These are phyloP conservation scores for Ciborinia camelliae DNA, from an alignment of 2,329 filamentous ascomycete genomes.

Conservation along the genomic window DNA sequence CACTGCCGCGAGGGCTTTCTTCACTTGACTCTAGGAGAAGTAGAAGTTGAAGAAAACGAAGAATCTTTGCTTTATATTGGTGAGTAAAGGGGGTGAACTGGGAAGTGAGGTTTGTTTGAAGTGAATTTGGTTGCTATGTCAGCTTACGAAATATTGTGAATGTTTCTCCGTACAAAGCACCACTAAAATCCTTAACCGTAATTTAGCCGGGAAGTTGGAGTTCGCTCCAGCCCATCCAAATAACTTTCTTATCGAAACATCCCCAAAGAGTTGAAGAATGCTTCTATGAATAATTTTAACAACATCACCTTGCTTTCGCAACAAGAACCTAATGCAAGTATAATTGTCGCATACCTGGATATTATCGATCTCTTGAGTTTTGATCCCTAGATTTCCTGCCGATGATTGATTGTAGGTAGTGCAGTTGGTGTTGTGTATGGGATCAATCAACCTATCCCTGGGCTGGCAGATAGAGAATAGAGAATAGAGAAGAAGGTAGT, in stretches of 20 bases:
- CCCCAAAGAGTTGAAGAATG: conserved; percentile 3
- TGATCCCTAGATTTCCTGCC: neutral
- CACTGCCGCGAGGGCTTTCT: neutral
- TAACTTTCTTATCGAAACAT: conserved; percentile 13
- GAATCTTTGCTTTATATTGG: too few species aligned
- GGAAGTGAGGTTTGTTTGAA: neutral
- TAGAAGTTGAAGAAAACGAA: too few species aligned
- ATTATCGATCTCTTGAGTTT: neutral
- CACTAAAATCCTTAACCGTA: conserved; percentile 5
- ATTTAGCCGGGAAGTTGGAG: conserved; percentile 9
- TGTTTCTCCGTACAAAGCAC: neutral
- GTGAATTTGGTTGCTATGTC: neutral
- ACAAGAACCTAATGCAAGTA: neutral
- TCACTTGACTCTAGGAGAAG: neutral
- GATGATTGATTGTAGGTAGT: conserved; percentile 18
- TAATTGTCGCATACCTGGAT: conserved; percentile 7
- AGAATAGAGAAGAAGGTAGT: conserved; percentile 9
- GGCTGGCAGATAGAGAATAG: neutral
- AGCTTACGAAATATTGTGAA: neutral
- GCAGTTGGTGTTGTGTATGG: conserved; percentile 13
- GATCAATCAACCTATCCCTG: neutral
- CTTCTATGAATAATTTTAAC: neutral
- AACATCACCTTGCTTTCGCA: conserved; percentile 12
- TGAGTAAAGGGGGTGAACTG: neutral
- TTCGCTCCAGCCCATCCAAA: neutral